Evolutionary conservation across 2,329 filamentous ascomycete species (phyloP), one percentile per base, ranked within the genome.

Genomic region (Chaetoscypha palmicola): DNA sequence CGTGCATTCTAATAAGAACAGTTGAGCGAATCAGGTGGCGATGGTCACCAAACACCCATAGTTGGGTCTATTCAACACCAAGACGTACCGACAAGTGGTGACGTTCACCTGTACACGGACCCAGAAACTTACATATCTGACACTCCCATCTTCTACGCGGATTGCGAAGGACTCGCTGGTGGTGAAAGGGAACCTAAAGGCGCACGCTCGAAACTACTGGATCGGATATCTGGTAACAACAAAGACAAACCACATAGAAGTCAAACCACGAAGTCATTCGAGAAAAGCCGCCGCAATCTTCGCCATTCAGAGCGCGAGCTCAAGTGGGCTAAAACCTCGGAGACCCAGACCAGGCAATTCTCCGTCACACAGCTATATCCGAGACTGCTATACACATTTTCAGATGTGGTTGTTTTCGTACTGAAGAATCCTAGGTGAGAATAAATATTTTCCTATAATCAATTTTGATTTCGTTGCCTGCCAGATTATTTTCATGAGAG

Each of bases 101-200:
- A 73, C 51, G 70, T 74, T 2, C 71, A 76, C 54, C 58, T 76
- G 3, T 76, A 76, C 46, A 61, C 63, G 1, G 72, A 76, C 47
- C 22, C 36, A 4, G 17, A 26, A 14, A 41, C 39, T 5, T 41
- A 41, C 21, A 11, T 17, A 10, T 22, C 28, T 34, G 17, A 33
- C 14, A 22, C 5, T n/a, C 39, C 39, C 11, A 23, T 41, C 10
- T 26, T 41, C 5, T 49, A 44, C 21, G 43, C 41, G 12, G 47
- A 49, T 23, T 46, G 43, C 16, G 47, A 49, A 24, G 47, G 47
- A 2, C 8, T 49, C 1, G 17, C 37, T 3, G 43, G 36, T 11
- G 44, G 43, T 16, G 40, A 47, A 19, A 16, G 21, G 8, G 16
- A 26, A 11, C 45, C 39, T 5, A 30, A 12, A 11, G 39, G 39